A percentile compares a stretch with the other conserved stretches of the same genome.
Evolutionary conservation across 1,139 yeast genomes (phyloP).

Genomic region (Yamadazyma friedrichii): DNA sequence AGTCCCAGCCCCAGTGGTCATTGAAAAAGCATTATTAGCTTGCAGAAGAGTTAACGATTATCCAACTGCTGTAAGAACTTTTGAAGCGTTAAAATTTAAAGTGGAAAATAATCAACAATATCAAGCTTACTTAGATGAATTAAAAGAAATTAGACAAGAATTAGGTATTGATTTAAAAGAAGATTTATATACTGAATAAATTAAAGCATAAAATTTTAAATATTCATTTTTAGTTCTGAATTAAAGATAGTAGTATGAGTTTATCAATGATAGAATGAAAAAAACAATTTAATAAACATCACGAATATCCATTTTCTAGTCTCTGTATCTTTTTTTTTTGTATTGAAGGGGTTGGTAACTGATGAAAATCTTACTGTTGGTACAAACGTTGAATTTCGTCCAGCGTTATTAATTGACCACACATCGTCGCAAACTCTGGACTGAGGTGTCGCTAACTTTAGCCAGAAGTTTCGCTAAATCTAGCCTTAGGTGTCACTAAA

Average conservation of each 20-base stretch:
- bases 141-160: slow-evolving; percentile 87
- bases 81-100: slow-evolving; percentile 91
- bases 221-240: background rate
- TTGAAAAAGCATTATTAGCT: slow-evolving; percentile 95
- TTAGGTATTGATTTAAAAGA: slow-evolving; percentile 94
- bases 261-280: too few relatives aligned
- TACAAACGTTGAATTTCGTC: too few relatives aligned
- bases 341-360: too few relatives aligned
- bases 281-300: too few relatives aligned
- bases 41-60: slow-evolving; percentile 99
- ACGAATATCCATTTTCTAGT: too few relatives aligned
- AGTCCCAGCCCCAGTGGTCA: slow-evolving; percentile 96
- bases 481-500: background rate
- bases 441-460: too few relatives aligned
- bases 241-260: too few relatives aligned
- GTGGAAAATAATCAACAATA: slow-evolving; percentile 93
- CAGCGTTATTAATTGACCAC: too few relatives aligned
- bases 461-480: too few relatives aligned
- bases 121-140: slow-evolving; percentile 92
- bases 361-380: too few relatives aligned
- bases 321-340: too few relatives aligned
- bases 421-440: too few relatives aligned
- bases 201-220: background rate
- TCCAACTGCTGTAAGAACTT: slow-evolving; percentile 98
- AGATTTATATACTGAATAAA: slow-evolving; percentile 57